A percentile compares a stretch with the other conserved stretches of the same genome.
These are phyloP conservation scores for Tricholoma hemisulphureum DNA, from an alignment of 768 basidiomycete genomes.

Conservation along the genomic window DNA sequence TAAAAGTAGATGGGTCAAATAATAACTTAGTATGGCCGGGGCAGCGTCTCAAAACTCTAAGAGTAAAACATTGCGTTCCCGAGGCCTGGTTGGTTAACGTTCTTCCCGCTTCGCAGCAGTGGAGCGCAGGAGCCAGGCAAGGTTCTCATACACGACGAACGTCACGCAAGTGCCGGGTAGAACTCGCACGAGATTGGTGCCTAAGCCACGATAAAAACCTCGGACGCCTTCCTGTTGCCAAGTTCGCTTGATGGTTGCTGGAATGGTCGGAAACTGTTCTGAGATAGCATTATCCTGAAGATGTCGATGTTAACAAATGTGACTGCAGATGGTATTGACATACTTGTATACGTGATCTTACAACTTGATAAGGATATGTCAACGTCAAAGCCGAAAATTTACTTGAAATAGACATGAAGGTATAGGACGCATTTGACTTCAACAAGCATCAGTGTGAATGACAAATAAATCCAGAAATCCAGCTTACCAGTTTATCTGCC, in stretches of 20 bases:
- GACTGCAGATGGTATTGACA: constrained; percentile 15
- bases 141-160: constrained; percentile 94
- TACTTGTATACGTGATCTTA: constrained; percentile 92
- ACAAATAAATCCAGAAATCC: background rate
- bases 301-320: background rate
- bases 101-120: constrained; percentile 56
- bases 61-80: background rate
- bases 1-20: background rate
- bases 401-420: constrained; percentile 86
- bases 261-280: constrained; percentile 79
- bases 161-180: constrained; percentile 97
- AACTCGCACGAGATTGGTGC: constrained; percentile 90
- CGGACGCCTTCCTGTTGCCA: constrained; percentile 76
- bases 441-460: background rate
- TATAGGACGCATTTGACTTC: constrained; percentile 90
- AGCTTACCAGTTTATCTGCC: constrained; percentile 82
- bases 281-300: constrained; percentile 62
- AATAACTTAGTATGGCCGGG: background rate
- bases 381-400: constrained; percentile 79
- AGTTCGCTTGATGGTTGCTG: constrained; percentile 74
- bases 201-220: constrained; percentile 95
- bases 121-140: constrained; percentile 77
- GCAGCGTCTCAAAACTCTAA: background rate
- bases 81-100: background rate
- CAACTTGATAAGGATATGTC: constrained; percentile 98